Conservation (phyloP, 2,329 filamentous ascomycete species). For the Chrysoporthe deuterocubensis region DNA sequence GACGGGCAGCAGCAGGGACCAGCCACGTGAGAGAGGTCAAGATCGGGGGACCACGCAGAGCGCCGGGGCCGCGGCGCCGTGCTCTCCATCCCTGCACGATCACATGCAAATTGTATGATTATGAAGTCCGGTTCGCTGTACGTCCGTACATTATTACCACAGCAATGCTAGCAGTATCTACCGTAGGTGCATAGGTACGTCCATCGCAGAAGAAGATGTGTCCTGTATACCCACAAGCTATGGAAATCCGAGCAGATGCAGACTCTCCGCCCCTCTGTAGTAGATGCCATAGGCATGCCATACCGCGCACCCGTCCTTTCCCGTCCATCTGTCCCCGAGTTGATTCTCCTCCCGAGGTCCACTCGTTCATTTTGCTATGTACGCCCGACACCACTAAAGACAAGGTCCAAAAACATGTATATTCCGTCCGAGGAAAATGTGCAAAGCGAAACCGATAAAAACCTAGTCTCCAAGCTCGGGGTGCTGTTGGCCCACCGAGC, state of each 20-base stretch:
- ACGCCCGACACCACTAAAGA: not conserved
- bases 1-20: not conserved
- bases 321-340: not conserved
- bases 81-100: slow-evolving; percentile 7
- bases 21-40: no score
- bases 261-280: not conserved
- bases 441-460: no score
- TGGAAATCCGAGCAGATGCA: not conserved
- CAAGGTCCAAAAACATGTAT: not conserved
- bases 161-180: no score
- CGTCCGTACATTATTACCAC: no score
- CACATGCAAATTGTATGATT: slow-evolving; percentile 18
- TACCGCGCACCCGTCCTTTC: not conserved
- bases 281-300: not conserved
- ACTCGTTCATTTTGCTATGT: not conserved
- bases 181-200: no score
- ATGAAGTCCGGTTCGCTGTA: no score
- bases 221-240: not conserved
- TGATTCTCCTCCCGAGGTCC: not conserved
- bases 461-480: no score
- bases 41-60: not conserved
- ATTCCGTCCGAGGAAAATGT: not conserved
- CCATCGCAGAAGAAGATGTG: not conserved
- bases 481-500: no score
- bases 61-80: not conserved